Evolutionary conservation across 2,329 filamentous ascomycete genomes (phyloP).

Genomic region (Paradendryphiella salina): DNA sequence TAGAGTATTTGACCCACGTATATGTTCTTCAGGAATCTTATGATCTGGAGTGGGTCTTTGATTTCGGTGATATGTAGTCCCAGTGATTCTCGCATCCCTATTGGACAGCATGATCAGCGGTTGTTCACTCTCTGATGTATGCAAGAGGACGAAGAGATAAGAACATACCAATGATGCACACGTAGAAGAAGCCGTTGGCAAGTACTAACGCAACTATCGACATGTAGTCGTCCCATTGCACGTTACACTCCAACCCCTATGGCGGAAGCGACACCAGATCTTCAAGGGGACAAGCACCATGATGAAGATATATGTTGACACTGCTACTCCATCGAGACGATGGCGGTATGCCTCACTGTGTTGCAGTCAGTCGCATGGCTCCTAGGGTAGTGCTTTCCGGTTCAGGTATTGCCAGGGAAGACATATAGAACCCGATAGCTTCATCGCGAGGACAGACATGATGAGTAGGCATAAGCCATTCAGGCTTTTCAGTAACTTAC

Average conservation of each 20-base stretch:
- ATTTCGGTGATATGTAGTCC: conserved; percentile 20
- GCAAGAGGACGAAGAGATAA: not conserved
- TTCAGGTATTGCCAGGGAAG: conserved; percentile 3
- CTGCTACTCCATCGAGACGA: conserved; percentile 28
- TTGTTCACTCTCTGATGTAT: not conserved
- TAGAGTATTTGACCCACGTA: conserved; percentile 29
- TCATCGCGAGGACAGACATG: not conserved
- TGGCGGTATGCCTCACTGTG: conserved; percentile 14
- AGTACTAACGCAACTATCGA: conserved; percentile 20
- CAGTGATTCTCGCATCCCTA: conserved; percentile 23
- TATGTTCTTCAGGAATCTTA: conserved; percentile 22
- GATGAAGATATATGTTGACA: conserved; percentile 26
- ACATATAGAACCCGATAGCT: not conserved
- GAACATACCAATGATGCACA: conserved; percentile 26
- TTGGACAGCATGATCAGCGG: not conserved
- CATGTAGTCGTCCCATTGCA: conserved; percentile 26
- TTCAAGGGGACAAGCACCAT: conserved; percentile 32
- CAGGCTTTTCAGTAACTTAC: conserved; percentile 6
- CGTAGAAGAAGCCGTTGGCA: conserved; percentile 25
- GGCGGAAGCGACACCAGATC: conserved; percentile 25
- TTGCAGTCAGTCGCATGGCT: not conserved
- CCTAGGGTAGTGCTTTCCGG: conserved; percentile 1
- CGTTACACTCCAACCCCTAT: conserved; percentile 30
- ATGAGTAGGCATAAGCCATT: not conserved
- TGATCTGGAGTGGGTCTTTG: conserved; percentile 8